Evolutionary conservation across 2,329 filamentous ascomycete genomes (phyloP).

Genomic region (Lachnellula hyalina): DNA sequence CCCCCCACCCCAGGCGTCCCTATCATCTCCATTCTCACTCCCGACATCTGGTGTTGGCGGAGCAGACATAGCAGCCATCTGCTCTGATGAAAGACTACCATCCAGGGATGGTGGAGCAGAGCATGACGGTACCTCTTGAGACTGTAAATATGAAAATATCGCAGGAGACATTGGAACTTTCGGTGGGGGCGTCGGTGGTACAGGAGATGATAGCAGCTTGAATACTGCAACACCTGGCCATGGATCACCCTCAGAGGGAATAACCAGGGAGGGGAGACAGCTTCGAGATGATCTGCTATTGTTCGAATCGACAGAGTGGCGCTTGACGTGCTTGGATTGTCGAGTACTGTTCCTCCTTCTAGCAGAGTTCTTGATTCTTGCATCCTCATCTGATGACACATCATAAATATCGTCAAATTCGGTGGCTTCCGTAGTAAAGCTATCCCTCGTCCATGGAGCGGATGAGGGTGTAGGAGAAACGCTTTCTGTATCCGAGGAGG

Average conservation of each 20-base stretch:
- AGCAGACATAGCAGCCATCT: slow-evolving; percentile 75
- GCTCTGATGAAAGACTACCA: slow-evolving; percentile 82
- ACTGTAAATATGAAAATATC: slow-evolving; percentile 66
- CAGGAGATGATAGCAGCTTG: slow-evolving; percentile 50
- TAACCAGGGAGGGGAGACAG: slow-evolving; percentile 46
- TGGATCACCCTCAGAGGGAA: slow-evolving; percentile 37
- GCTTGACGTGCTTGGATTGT: slow-evolving; percentile 27
- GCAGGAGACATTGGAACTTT: slow-evolving; percentile 72
- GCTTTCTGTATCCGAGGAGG: slow-evolving; percentile 47
- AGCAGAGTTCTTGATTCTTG: slow-evolving; percentile 39
- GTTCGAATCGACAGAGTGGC: slow-evolving; percentile 22
- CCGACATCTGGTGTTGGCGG: slow-evolving; percentile 76
- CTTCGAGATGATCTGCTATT: slow-evolving; percentile 24
- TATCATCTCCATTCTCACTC: slow-evolving; percentile 47
- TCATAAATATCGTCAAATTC: slow-evolving; percentile 88
- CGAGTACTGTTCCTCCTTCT: slow-evolving; percentile 22
- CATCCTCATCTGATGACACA: slow-evolving; percentile 70
- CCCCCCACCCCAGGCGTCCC: slow-evolving; percentile 61
- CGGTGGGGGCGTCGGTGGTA: slow-evolving; percentile 58
- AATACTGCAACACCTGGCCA: slow-evolving; percentile 42
- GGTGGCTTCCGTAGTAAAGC: slow-evolving; percentile 58
- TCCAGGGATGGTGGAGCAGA: slow-evolving; percentile 79
- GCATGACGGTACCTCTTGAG: slow-evolving; percentile 63
- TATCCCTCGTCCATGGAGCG: slow-evolving; percentile 57
- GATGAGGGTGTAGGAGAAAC: slow-evolving; percentile 51